These are phyloP conservation scores for Tolypocladium album DNA, from an alignment of 2,329 filamentous ascomycete species.

Conservation along the genomic window DNA sequence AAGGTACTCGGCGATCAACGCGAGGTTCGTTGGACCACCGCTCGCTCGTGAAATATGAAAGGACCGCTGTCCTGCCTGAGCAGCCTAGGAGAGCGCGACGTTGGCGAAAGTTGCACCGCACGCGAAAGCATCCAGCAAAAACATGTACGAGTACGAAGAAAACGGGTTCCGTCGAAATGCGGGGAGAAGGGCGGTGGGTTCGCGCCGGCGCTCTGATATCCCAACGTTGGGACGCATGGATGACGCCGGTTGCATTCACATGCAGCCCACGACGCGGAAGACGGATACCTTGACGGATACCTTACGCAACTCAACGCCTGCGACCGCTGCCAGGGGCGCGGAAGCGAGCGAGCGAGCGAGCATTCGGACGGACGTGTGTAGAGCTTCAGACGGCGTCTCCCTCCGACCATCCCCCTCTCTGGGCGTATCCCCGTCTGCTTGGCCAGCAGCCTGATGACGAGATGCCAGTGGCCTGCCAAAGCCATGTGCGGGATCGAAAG, in stretches of 20 bases:
- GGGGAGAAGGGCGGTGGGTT: neutral
- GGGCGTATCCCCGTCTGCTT: neutral
- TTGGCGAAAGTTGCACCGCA: neutral
- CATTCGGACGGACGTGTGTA: too few species aligned
- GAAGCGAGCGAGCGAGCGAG: neutral
- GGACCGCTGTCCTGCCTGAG: neutral
- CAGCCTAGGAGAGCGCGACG: neutral
- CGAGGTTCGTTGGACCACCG: neutral
- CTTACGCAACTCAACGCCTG: neutral
- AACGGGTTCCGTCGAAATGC: neutral
- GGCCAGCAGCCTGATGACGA: neutral
- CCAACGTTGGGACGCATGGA: neutral
- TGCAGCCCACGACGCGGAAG: neutral
- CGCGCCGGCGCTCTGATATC: neutral
- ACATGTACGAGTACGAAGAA: neutral
- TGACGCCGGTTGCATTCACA: neutral
- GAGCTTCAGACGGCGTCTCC: neutral
- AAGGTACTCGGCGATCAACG: too few species aligned
- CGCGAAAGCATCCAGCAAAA: neutral
- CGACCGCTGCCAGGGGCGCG: neutral
- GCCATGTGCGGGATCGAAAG: neutral
- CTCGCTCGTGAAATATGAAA: neutral
- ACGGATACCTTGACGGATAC: neutral
- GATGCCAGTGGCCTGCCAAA: neutral
- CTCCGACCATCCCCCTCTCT: neutral